Evolutionary conservation across 352 stramenopile species (phyloP).

Genomic region (Phytopythium cucurbitacearum): DNA sequence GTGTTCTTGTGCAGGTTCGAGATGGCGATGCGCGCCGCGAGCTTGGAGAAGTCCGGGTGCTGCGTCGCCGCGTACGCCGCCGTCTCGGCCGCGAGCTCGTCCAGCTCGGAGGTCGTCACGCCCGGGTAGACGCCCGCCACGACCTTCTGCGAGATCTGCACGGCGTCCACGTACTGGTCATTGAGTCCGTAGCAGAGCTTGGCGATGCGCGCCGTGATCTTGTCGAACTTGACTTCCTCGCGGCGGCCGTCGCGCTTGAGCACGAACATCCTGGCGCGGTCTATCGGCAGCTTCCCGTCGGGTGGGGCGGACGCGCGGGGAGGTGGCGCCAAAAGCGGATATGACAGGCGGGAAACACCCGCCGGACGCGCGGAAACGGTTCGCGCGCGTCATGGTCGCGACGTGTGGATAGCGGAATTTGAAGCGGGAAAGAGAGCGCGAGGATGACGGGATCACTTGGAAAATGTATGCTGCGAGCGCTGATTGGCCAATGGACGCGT

Average conservation of each 20-base stretch:
- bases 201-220: conserved; percentile 96
- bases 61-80: conserved; percentile 96
- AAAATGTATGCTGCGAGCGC: background rate
- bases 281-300: background rate
- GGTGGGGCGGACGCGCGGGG: background rate
- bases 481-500: conserved; percentile 1
- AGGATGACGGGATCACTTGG: background rate
- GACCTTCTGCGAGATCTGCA: conserved; percentile 98
- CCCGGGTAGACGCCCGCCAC: conserved; percentile 98
- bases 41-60: conserved; percentile 98
- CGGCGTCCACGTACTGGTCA: conserved; percentile 94
- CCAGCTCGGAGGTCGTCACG: conserved; percentile 97
- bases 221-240: conserved; percentile 97
- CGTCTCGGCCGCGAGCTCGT: conserved; percentile 98
- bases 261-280: conserved; percentile 80
- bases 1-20: conserved; percentile 99
- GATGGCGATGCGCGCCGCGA: conserved; percentile 97
- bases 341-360: background rate
- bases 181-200: conserved; percentile 99
- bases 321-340: background rate
- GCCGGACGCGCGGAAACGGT: no score
- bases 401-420: background rate
- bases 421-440: background rate
- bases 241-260: conserved; percentile 92
- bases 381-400: no score